Evolutionary conservation across 257 asterid genomes (phyloP).

Genomic region (Solanum dulcamara): DNA sequence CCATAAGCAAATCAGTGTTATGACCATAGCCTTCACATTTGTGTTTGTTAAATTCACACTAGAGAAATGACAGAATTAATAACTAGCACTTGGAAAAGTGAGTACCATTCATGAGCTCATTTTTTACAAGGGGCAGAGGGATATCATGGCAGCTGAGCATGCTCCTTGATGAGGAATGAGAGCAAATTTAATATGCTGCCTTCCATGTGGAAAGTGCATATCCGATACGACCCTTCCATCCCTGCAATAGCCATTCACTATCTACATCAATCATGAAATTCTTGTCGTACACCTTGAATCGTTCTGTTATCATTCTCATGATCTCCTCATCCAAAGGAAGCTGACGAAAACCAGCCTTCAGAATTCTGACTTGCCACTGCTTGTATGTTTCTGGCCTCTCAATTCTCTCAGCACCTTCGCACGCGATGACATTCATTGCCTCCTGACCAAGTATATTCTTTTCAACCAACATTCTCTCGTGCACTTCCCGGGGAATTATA

Average conservation of each 20-base stretch:
- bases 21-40: too few relatives aligned
- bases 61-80: too few relatives aligned
- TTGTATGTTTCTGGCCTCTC: slow-evolving; percentile 3
- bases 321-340: slow-evolving; percentile 1
- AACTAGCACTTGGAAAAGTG: not conserved
- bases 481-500: not conserved
- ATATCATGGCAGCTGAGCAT: not conserved
- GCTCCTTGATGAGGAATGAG: not conserved
- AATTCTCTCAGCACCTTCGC: slow-evolving; percentile 5
- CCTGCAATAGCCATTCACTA: not conserved
- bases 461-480: slow-evolving; percentile 1
- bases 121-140: not conserved
- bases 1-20: not conserved
- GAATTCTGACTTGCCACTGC: not conserved
- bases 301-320: not conserved
- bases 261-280: not conserved
- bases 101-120: not conserved
- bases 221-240: slow-evolving; percentile 2
- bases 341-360: slow-evolving; percentile 1
- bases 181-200: not conserved
- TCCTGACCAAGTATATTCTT: slow-evolving; percentile 4
- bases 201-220: slow-evolving; percentile 2
- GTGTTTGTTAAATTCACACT: too few relatives aligned
- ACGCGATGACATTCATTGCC: slow-evolving; percentile 6
- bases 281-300: not conserved